These are phyloP conservation scores for Eutrema yunnanense DNA, from an alignment of 345 rosid genomes.

Conservation along the genomic window DNA sequence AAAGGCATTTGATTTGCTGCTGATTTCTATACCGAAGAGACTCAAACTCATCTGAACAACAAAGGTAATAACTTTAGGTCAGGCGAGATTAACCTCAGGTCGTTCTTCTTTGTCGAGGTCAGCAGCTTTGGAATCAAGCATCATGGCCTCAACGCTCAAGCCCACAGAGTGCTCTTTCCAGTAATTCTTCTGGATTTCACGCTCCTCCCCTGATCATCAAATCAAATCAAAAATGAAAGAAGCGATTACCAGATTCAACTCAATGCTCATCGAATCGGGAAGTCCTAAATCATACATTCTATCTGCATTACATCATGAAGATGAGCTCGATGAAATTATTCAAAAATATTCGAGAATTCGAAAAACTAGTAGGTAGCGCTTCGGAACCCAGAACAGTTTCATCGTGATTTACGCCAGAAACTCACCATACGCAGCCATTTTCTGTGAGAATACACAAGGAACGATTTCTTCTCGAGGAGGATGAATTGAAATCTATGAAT, in stretches of 20 bases:
- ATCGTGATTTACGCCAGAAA: not conserved
- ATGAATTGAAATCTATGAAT: not conserved
- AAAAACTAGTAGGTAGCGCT: not conserved
- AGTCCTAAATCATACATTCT: not conserved
- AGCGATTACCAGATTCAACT: not conserved
- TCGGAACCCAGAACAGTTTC: not conserved
- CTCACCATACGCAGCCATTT: conserved; percentile 46
- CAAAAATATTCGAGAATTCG: not conserved
- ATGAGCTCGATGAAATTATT: not conserved
- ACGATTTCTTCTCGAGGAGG: not conserved
- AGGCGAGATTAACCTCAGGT: conserved; percentile 51
- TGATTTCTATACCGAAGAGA: not conserved
- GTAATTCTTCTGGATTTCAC: conserved; percentile 68
- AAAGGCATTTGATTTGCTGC: not conserved
- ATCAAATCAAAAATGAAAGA: not conserved
- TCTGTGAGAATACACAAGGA: not conserved
- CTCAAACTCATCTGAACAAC: not conserved
- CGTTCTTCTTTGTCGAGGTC: conserved; percentile 95
- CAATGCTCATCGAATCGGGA: not conserved
- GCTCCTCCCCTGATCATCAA: conserved; percentile 40
- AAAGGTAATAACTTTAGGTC: not conserved
- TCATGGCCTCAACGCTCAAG: conserved; percentile 77
- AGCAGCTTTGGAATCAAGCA: conserved; percentile 83
- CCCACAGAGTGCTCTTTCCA: conserved; percentile 72
- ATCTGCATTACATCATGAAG: not conserved